Evolutionary conservation across 2,329 filamentous ascomycete genomes (phyloP).

Genomic region (Pseudogymnoascus sp.): DNA sequence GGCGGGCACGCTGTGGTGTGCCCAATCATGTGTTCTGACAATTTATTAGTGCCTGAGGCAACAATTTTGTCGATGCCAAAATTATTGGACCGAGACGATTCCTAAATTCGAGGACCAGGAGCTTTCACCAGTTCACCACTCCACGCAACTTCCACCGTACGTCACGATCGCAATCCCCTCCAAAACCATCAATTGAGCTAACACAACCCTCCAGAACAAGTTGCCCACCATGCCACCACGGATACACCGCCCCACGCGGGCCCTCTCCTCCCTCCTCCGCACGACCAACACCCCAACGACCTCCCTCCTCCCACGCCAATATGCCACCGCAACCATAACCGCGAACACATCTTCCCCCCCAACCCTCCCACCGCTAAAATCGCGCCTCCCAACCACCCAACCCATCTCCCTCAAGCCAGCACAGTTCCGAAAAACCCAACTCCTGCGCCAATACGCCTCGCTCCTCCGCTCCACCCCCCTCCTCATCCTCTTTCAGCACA

Average conservation of each 20-base stretch:
- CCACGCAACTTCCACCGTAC: neutral
- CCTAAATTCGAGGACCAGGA: slow-evolving; percentile 2
- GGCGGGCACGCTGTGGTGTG: neutral
- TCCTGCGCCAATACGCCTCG: slow-evolving; percentile 68
- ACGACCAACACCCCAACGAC: slow-evolving; percentile 31
- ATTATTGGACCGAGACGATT: slow-evolving; percentile 4
- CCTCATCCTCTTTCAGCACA: slow-evolving; percentile 67
- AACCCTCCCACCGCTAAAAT: slow-evolving; percentile 12
- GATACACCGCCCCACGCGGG: slow-evolving; percentile 27
- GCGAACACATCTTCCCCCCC: slow-evolving; percentile 38
- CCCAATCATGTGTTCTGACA: neutral
- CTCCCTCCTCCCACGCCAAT: slow-evolving; percentile 32
- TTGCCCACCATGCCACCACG: slow-evolving; percentile 44
- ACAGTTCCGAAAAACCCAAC: slow-evolving; percentile 83
- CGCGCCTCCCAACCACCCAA: slow-evolving; percentile 56
- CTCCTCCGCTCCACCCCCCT: slow-evolving; percentile 64
- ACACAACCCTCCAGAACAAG: neutral
- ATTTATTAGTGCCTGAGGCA: neutral
- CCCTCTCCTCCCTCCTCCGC: slow-evolving; percentile 26
- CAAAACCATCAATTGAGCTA: neutral
- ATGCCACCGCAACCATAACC: slow-evolving; percentile 44
- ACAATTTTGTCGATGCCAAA: neutral
- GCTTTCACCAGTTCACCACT: slow-evolving; percentile 6
- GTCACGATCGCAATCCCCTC: neutral
- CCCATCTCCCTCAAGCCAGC: slow-evolving; percentile 82